Conservation (phyloP, 306 rosid genomes). For the Clitoria ternatea region DNA sequence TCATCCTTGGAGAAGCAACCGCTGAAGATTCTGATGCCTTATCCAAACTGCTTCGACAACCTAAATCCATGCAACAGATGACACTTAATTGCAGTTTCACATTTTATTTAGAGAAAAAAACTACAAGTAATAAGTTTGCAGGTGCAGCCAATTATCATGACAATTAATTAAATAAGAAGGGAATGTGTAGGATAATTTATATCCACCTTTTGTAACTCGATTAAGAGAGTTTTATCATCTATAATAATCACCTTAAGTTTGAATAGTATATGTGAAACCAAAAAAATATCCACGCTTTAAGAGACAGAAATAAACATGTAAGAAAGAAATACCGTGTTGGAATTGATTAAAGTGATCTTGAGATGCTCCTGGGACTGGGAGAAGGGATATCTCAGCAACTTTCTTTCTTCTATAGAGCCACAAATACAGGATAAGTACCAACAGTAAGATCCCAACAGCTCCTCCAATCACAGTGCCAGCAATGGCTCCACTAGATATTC, state of each 20-base stretch:
- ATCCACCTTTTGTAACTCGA: background rate
- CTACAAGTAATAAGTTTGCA: background rate
- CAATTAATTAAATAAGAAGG: background rate
- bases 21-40: slow-evolving; percentile 38
- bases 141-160: background rate
- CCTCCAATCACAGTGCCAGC: slow-evolving; percentile 51
- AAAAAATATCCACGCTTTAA: background rate
- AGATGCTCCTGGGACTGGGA: slow-evolving; percentile 27
- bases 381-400: slow-evolving; percentile 36
- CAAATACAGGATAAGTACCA: slow-evolving; percentile 37
- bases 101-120: background rate
- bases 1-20: slow-evolving; percentile 38
- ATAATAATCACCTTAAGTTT: no score
- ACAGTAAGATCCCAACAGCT: slow-evolving; percentile 33
- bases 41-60: slow-evolving; percentile 37
- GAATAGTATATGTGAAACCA: no score
- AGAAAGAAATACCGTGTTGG: slow-evolving; percentile 30
- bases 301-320: background rate
- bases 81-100: background rate
- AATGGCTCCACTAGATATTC: slow-evolving; percentile 46
- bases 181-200: background rate
- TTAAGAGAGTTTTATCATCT: no score
- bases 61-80: slow-evolving; percentile 27
- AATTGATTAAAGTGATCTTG: slow-evolving; percentile 36
- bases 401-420: slow-evolving; percentile 39